A percentile compares a stretch with the other conserved stretches of the same genome.
Conservation (phyloP, 106 monocot genomes). For the Agapanthus africanus region DNA sequence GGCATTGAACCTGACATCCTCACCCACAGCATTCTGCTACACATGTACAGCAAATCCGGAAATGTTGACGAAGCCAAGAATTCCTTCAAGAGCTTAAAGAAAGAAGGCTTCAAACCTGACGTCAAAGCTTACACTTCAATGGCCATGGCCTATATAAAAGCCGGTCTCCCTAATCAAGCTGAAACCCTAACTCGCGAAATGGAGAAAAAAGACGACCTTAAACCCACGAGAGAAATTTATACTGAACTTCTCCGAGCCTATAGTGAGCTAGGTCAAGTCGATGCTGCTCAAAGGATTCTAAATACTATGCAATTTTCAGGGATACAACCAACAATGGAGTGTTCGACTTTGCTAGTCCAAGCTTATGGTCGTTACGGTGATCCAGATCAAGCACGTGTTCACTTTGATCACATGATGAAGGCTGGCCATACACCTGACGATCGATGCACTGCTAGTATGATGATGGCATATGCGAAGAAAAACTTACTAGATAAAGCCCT, state of each 20-base stretch:
- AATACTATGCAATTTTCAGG: constrained; percentile 61
- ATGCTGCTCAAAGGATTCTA: constrained; percentile 48
- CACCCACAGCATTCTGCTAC: constrained; percentile 43
- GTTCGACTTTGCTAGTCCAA: constrained; percentile 45
- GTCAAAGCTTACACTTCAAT: constrained; percentile 56
- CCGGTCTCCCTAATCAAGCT: constrained; percentile 46
- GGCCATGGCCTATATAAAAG: constrained; percentile 61
- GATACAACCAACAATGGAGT: constrained; percentile 42
- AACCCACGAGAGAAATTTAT: constrained; percentile 68
- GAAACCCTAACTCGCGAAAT: constrained; percentile 49
- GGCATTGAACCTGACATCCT: constrained; percentile 60
- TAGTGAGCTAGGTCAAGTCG: constrained; percentile 33
- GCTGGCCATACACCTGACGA: constrained; percentile 59
- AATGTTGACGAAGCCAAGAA: constrained; percentile 48
- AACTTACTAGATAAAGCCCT: constrained; percentile 82
- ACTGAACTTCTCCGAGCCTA: constrained; percentile 44
- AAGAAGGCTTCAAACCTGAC: constrained; percentile 51
- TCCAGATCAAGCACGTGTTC: constrained; percentile 47
- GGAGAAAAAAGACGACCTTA: constrained; percentile 44
- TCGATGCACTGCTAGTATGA: constrained; percentile 49
- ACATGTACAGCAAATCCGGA: constrained; percentile 75
- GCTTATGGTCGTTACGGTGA: constrained; percentile 38
- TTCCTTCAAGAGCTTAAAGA: constrained; percentile 44
- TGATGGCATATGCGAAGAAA: constrained; percentile 50
- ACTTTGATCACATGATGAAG: constrained; percentile 55